A percentile compares a stretch with the other conserved stretches of the same genome.
These are phyloP conservation scores for Ophiosphaerella herpotricha DNA, from an alignment of 2,329 filamentous ascomycete species.

Conservation along the genomic window DNA sequence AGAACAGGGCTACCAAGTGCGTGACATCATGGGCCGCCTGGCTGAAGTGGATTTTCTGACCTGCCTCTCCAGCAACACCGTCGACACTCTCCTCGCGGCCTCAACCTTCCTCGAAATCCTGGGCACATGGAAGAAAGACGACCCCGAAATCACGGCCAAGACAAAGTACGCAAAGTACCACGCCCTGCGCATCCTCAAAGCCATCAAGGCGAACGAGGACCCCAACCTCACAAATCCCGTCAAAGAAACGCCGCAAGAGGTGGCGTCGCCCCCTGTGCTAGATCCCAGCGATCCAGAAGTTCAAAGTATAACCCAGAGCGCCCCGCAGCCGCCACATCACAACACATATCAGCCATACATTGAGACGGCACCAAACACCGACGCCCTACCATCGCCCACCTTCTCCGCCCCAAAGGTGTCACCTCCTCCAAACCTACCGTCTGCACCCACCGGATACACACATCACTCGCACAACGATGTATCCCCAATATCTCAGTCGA, in stretches of 20 bases:
- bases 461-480: slow-evolving; percentile 53
- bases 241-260: slow-evolving; percentile 53
- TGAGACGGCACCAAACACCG: slow-evolving; percentile 64
- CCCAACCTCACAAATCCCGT: slow-evolving; percentile 89
- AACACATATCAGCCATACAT: slow-evolving; percentile 57
- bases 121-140: slow-evolving; percentile 76
- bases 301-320: slow-evolving; percentile 53
- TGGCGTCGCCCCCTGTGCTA: slow-evolving; percentile 50
- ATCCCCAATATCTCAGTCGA: slow-evolving; percentile 57
- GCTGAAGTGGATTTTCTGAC: slow-evolving; percentile 6
- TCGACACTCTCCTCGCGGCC: slow-evolving; percentile 90
- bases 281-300: slow-evolving; percentile 70
- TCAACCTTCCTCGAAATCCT: slow-evolving; percentile 89
- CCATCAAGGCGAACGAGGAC: slow-evolving; percentile 86
- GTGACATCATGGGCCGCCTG: slow-evolving; percentile 9
- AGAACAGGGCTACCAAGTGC: slow-evolving; percentile 81
- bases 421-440: slow-evolving; percentile 44
- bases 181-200: slow-evolving; percentile 85
- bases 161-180: slow-evolving; percentile 98
- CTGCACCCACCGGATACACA: slow-evolving; percentile 37
- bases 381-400: slow-evolving; percentile 50
- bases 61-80: slow-evolving; percentile 70
- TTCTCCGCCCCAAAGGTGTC: slow-evolving; percentile 51
- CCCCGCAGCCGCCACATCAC: slow-evolving; percentile 22
- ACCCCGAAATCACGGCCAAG: slow-evolving; percentile 78